A percentile compares a stretch with the other conserved stretches of the same genome.
Conservation (phyloP, 768 basidiomycete genomes). For the Lactarius vividus region DNA sequence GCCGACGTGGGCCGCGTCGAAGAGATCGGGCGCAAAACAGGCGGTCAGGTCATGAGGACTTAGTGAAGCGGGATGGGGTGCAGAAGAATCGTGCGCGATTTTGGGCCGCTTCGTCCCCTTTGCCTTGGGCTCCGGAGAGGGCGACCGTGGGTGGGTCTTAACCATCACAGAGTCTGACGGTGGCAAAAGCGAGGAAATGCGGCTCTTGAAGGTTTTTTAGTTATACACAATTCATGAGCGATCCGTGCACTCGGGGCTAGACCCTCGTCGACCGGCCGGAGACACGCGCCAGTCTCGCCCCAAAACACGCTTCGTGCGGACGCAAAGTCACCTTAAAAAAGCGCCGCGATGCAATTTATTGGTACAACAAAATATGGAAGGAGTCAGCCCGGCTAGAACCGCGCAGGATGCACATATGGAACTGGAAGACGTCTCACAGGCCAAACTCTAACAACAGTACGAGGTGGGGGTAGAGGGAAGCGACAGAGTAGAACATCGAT, state of each 20-base stretch:
- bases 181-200: neutral
- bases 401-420: neutral
- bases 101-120: constrained; percentile 39
- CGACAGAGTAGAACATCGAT: constrained; percentile 3
- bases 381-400: neutral
- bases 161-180: constrained; percentile 36
- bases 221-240: neutral
- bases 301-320: neutral
- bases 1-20: constrained; percentile 56
- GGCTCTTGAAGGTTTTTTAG: neutral
- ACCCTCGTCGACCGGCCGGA: constrained; percentile 8
- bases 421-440: neutral
- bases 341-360: constrained; percentile 14
- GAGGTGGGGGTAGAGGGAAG: neutral
- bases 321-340: neutral
- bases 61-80: constrained; percentile 21
- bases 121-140: constrained; percentile 40
- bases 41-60: constrained; percentile 31
- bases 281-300: neutral
- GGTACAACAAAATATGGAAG: constrained; percentile 21
- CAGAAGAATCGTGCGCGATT: constrained; percentile 35
- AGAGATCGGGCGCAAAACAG: constrained; percentile 52
- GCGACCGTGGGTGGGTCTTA: constrained; percentile 47
- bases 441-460: neutral
- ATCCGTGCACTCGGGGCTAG: constrained; percentile 10